Evolutionary conservation across 129 eudicot genomes (phyloP).

Genomic region (Pittosporum tobira): DNA sequence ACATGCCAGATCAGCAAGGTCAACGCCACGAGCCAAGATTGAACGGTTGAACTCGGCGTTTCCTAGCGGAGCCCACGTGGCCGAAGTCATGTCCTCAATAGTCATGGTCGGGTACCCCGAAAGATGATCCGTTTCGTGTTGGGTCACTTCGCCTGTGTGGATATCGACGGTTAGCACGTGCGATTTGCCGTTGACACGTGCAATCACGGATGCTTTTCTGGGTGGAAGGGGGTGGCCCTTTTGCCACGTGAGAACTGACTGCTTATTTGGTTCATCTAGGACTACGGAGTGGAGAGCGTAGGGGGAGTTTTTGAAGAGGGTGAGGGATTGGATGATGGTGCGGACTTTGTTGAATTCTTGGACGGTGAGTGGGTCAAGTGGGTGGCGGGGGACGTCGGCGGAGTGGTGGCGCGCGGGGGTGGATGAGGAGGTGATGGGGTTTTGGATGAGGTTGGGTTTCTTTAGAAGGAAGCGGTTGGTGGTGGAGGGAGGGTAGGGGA

Average conservation of each 20-base stretch:
- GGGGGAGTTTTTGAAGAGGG: slow-evolving; percentile 2
- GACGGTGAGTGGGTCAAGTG: slow-evolving; percentile 55
- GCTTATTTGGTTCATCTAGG: slow-evolving; percentile 56
- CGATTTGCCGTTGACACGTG: slow-evolving; percentile 26
- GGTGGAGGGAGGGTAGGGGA: slow-evolving; percentile 29
- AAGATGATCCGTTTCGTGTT: slow-evolving; percentile 18
- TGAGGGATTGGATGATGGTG: slow-evolving; percentile 20
- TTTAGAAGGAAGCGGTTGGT: slow-evolving; percentile 11
- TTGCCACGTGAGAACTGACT: slow-evolving; percentile 34
- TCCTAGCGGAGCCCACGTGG: slow-evolving; percentile 16
- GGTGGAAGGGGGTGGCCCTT: slow-evolving; percentile 50
- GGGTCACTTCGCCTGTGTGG: slow-evolving; percentile 20
- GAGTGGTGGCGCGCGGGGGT: slow-evolving; percentile 3
- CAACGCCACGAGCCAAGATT: slow-evolving; percentile 43
- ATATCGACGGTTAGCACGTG: slow-evolving; percentile 42
- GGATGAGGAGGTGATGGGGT: slow-evolving; percentile 16
- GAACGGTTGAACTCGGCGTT: slow-evolving; percentile 40
- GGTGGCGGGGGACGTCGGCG: slow-evolving; percentile 31
- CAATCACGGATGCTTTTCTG: slow-evolving; percentile 43
- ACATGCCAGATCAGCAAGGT: slow-evolving; percentile 33
- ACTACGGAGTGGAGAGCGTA: slow-evolving; percentile 24
- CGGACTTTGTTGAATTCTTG: slow-evolving; percentile 38
- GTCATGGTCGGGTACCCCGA: slow-evolving; percentile 55
- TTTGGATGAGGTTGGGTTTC: slow-evolving; percentile 2
- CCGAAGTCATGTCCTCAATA: slow-evolving; percentile 29